phyloP scores from a whole-genome alignment of 1,284 basidiomycete genomes.

The Pulveroboletus sp. region DNA sequence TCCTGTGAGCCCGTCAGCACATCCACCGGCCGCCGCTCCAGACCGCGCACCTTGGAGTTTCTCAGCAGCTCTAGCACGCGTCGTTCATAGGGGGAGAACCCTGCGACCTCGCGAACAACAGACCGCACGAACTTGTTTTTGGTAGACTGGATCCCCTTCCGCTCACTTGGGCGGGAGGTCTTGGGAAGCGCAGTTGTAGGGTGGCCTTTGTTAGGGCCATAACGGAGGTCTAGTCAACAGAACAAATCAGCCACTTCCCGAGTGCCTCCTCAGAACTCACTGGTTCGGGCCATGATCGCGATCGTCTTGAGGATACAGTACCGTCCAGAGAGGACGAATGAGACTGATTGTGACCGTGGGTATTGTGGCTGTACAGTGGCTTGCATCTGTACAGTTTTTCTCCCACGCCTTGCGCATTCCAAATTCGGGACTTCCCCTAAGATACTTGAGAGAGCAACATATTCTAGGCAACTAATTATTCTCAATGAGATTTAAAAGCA shows the following conservation, averaged over 20 bases:
- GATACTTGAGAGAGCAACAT: conserved; percentile 10
- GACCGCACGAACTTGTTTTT: conserved; percentile 91
- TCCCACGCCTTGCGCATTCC: conserved; percentile 11
- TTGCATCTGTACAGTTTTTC: conserved; percentile 43
- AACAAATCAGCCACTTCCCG: conserved; percentile 1
- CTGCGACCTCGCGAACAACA: conserved; percentile 92
- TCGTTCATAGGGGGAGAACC: conserved; percentile 98
- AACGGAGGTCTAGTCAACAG: conserved; percentile 70
- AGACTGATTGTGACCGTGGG: conserved; percentile 14
- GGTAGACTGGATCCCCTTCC: conserved; percentile 86
- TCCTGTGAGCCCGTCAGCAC: conserved; percentile 52
- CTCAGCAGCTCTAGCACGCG: conserved; percentile 98
- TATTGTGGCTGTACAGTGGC: conserved; percentile 31
- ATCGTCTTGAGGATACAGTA: conserved; percentile 52
- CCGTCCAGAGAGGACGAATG: conserved; percentile 13
- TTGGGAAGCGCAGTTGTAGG: conserved; percentile 87
- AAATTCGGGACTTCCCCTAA: conserved; percentile 19
- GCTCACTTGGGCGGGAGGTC: conserved; percentile 79
- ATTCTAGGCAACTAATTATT: conserved; percentile 13
- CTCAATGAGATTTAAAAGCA: conserved; percentile 8
- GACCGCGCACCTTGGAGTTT: conserved; percentile 86
- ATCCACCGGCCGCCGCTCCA: background rate
- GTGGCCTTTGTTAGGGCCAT: conserved; percentile 91
- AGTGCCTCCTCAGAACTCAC: conserved; percentile 41
- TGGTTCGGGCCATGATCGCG: conserved; percentile 68